phyloP scores from a whole-genome alignment of 2,329 filamentous ascomycete genomes.

The Aureobasidium sp. region DNA sequence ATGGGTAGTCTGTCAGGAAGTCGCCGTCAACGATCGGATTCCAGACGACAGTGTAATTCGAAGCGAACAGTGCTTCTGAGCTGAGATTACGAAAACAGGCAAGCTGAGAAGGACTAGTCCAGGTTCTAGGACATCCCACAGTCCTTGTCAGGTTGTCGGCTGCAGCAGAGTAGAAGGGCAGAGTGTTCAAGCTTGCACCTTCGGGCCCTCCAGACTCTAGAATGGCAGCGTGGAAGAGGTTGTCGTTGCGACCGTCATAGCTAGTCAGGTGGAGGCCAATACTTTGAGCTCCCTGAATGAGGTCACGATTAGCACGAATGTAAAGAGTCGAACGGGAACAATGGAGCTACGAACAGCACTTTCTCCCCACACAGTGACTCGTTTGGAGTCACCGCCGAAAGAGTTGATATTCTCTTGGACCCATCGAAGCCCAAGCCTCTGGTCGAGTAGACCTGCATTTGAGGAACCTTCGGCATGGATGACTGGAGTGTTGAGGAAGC shows the following conservation, averaged over 20 bases:
- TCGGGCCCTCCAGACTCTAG: conserved; percentile 46
- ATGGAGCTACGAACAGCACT: conserved; percentile 39
- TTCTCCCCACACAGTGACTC: conserved; percentile 70
- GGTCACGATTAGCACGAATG: too few species aligned
- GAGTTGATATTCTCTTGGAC: conserved; percentile 63
- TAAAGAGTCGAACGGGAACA: too few species aligned
- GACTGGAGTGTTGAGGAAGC: conserved; percentile 56
- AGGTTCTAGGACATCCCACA: conserved; percentile 25
- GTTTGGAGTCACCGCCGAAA: conserved; percentile 66
- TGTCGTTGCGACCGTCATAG: conserved; percentile 46
- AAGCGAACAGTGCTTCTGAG: conserved; percentile 24
- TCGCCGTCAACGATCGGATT: conserved; percentile 48
- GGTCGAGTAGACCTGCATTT: conserved; percentile 72
- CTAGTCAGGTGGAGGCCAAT: conserved; percentile 46
- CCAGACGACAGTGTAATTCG: conserved; percentile 30
- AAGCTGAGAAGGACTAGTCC: conserved; percentile 24
- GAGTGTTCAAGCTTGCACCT: conserved; percentile 22
- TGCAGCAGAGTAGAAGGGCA: conserved; percentile 24
- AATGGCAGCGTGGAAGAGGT: conserved; percentile 47
- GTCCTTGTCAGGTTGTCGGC: conserved; percentile 25
- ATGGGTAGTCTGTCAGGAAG: conserved; percentile 55
- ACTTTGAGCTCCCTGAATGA: conserved; percentile 34
- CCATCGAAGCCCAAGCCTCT: conserved; percentile 66
- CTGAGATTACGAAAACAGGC: conserved; percentile 25
- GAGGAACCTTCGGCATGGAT: conserved; percentile 46